These are phyloP conservation scores for Eucalyptus curtisii DNA, from an alignment of 345 rosid genomes.

Conservation along the genomic window DNA sequence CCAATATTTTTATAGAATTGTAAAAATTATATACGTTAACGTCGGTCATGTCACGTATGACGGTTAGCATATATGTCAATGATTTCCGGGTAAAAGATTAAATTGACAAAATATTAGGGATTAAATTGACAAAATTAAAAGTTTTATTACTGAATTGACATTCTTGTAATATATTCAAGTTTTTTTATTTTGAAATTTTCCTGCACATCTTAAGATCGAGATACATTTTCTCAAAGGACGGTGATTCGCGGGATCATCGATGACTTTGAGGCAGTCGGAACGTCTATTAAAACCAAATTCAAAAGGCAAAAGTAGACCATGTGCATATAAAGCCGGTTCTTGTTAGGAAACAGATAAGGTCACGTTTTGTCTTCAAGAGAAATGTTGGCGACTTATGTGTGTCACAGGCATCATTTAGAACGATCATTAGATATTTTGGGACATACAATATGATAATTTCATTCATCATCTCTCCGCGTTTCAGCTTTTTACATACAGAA, in stretches of 20 bases:
- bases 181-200: neutral
- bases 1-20: too few species aligned
- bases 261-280: neutral
- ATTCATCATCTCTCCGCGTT: neutral
- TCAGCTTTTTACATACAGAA: neutral
- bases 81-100: too few species aligned
- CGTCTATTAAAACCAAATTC: neutral
- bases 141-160: too few species aligned
- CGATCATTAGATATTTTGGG: neutral
- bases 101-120: too few species aligned
- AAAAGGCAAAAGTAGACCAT: neutral
- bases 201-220: too few species aligned
- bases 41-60: too few species aligned
- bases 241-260: neutral
- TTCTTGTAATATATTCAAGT: too few species aligned
- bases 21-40: too few species aligned
- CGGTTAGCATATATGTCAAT: rapidly evolving
- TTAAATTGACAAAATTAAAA: too few species aligned
- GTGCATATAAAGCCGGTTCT: neutral
- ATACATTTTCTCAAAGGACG: neutral
- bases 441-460: neutral
- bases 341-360: neutral
- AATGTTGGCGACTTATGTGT: neutral
- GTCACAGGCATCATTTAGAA: neutral
- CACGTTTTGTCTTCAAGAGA: neutral